A percentile compares a stretch with the other conserved stretches of the same genome.
These are phyloP conservation scores for Xylariaceae sp. DNA, from an alignment of 2,329 filamentous ascomycete genomes.

Conservation along the genomic window DNA sequence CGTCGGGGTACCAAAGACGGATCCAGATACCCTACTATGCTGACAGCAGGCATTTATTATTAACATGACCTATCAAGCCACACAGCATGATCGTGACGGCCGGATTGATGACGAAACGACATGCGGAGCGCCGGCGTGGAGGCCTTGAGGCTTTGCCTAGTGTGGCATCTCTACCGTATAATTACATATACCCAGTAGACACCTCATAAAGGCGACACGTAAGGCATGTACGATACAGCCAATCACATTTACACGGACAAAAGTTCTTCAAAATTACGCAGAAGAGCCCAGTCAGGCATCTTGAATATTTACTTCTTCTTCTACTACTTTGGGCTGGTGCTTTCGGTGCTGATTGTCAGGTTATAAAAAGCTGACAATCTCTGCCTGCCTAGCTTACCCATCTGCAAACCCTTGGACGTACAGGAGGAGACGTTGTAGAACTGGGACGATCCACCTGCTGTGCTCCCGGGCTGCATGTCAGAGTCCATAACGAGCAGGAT, in stretches of 20 bases:
- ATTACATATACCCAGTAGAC: no score
- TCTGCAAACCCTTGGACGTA: conserved; percentile 22
- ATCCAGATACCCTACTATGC: neutral
- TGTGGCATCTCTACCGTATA: neutral
- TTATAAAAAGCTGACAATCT: conserved; percentile 6
- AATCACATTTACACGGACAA: neutral
- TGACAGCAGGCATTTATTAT: neutral
- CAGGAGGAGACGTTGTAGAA: conserved; percentile 25
- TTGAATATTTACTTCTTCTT: neutral
- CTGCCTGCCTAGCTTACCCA: conserved; percentile 5
- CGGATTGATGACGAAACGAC: neutral
- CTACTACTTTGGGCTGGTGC: neutral
- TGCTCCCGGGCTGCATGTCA: conserved; percentile 23
- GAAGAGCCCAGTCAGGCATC: neutral
- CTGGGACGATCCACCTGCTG: conserved; percentile 22
- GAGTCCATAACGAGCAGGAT: conserved; percentile 31
- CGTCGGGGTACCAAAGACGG: neutral
- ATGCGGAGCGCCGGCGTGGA: neutral
- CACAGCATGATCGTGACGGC: neutral
- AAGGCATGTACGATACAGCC: neutral
- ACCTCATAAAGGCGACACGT: neutral
- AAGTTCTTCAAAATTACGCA: neutral
- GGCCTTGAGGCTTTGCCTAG: neutral
- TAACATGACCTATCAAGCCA: neutral
- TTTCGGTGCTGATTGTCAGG: conserved; percentile 1